Percentiles rank a stretch among this genome's conserved stretches.
Conservation (phyloP, 1,284 basidiomycete species). For the Anthracocystis walkeri region DNA sequence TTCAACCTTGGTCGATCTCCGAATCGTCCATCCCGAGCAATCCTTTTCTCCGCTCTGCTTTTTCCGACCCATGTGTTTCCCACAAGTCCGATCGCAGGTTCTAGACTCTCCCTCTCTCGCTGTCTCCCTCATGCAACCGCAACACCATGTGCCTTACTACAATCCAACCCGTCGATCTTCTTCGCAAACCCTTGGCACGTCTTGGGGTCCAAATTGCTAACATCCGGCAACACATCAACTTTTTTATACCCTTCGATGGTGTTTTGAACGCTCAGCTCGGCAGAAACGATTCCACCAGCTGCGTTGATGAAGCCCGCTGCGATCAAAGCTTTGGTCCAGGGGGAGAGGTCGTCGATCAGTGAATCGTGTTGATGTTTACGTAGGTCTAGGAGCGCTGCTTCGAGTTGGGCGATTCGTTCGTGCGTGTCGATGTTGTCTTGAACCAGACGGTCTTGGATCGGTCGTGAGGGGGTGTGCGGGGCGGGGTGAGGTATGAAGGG, state of each 20-base stretch:
- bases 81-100: too few species aligned
- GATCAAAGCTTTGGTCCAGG: conserved; percentile 12
- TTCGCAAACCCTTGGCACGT: conserved; percentile 3
- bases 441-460: not conserved
- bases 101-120: too few species aligned
- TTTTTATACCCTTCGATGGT: conserved; percentile 2
- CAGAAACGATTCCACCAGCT: not conserved
- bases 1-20: too few species aligned
- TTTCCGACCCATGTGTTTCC: too few species aligned
- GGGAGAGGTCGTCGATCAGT: not conserved
- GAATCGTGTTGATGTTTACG: conserved; percentile 17
- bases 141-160: conserved; percentile 7
- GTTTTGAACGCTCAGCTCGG: conserved; percentile 18
- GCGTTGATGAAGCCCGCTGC: conserved; percentile 1
- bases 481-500: not conserved
- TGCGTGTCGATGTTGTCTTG: conserved; percentile 1
- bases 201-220: conserved; percentile 2
- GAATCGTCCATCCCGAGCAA: too few species aligned
- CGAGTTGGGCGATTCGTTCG: conserved; percentile 5
- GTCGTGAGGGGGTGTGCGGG: not conserved
- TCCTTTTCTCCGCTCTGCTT: too few species aligned
- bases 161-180: conserved; percentile 3
- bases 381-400: conserved; percentile 6
- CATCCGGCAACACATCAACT: conserved; percentile 3
- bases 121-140: not conserved